Evolutionary conservation across 768 basidiomycete species (phyloP).

Genomic region (Cystobasidium tubakii): DNA sequence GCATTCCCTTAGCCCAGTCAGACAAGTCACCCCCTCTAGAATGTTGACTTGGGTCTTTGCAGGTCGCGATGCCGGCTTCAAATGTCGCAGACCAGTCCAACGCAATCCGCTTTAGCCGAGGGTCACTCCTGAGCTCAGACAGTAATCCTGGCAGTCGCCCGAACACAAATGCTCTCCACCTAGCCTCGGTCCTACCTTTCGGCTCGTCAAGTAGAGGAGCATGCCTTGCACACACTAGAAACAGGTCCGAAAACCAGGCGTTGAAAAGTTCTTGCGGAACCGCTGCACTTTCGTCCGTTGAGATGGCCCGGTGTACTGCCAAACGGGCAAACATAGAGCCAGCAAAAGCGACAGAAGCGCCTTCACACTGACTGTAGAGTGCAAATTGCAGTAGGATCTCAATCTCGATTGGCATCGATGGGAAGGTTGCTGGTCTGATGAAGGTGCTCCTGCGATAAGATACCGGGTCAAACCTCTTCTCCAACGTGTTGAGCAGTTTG

Average conservation of each 20-base stretch:
- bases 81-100: not conserved
- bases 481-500: not conserved
- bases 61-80: not conserved
- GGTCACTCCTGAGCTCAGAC: not conserved
- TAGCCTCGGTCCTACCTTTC: not conserved
- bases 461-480: not conserved
- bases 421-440: not conserved
- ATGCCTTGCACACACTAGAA: not conserved
- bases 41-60: not conserved
- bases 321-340: not conserved
- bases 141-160: not conserved
- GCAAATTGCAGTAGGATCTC: not conserved
- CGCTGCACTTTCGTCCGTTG: not conserved
- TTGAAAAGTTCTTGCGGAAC: not conserved
- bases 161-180: not conserved
- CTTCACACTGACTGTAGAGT: not conserved
- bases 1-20: not conserved
- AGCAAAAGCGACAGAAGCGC: not conserved
- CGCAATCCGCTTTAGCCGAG: not conserved
- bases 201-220: not conserved
- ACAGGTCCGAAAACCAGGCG: not conserved
- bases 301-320: not conserved
- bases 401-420: constrained; percentile 3
- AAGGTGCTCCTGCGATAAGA: not conserved
- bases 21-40: not conserved